Percentiles rank a stretch among this genome's conserved stretches.
phyloP scores from a whole-genome alignment of 257 asterid genomes.

The Scutellaria barbata region DNA sequence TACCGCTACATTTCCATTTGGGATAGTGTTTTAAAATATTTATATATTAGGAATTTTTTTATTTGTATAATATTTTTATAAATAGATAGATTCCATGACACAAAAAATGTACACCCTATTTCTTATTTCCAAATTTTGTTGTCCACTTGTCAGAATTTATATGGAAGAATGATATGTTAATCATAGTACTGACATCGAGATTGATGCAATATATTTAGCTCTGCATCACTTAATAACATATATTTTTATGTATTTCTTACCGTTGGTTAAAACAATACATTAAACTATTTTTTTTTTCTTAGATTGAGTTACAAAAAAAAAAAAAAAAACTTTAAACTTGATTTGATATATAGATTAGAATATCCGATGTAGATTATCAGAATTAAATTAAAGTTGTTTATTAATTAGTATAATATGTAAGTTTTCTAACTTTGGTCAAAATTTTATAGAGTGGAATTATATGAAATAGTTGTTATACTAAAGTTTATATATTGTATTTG shows the following conservation, averaged over 20 bases:
- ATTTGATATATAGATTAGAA: not conserved
- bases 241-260: not conserved
- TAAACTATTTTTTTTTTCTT: no score
- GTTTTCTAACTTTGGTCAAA: no score
- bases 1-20: not conserved
- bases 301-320: no score
- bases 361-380: not conserved
- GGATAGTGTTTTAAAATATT: not conserved
- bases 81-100: not conserved
- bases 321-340: no score
- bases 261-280: not conserved
- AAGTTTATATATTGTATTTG: no score
- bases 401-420: no score
- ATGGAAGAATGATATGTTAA: not conserved
- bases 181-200: constrained; percentile 9
- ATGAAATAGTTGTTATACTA: no score
- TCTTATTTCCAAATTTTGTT: not conserved
- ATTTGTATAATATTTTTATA: not conserved
- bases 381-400: no score
- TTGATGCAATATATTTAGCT: not conserved
- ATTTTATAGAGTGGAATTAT: no score
- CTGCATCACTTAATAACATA: not conserved
- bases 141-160: constrained; percentile 10
- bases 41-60: not conserved
- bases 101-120: not conserved